Conservation (phyloP, 495 filamentous ascomycete species). For the Xylaria cubensis region DNA sequence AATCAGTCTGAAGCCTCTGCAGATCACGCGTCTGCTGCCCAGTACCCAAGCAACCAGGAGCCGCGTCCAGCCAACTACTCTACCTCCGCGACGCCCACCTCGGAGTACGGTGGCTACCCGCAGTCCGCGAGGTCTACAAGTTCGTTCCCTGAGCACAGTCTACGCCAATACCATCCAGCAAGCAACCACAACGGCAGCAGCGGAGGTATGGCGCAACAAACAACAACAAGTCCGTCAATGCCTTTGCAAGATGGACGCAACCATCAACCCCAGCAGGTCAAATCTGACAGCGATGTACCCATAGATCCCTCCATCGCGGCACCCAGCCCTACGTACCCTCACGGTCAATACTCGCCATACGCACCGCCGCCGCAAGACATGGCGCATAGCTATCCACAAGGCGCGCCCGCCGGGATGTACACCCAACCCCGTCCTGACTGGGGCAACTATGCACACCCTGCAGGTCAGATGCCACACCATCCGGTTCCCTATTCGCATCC, state of each 20-base stretch:
- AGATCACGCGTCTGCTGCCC: slow-evolving; percentile 88
- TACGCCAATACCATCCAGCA: slow-evolving; percentile 72
- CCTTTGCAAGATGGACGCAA: slow-evolving; percentile 76
- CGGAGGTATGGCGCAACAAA: slow-evolving; percentile 91
- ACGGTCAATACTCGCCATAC: slow-evolving; percentile 81
- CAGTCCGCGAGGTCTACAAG: slow-evolving; percentile 75
- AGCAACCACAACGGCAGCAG: slow-evolving; percentile 75
- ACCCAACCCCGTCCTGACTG: slow-evolving; percentile 76
- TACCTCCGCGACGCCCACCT: slow-evolving; percentile 81
- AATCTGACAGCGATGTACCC: slow-evolving; percentile 95
- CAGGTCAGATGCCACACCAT: slow-evolving; percentile 59
- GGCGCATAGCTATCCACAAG: slow-evolving; percentile 70
- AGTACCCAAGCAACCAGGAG: slow-evolving; percentile 76
- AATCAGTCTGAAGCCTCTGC: slow-evolving; percentile 80
- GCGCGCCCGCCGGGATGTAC: slow-evolving; percentile 62
- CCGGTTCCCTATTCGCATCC: slow-evolving; percentile 59
- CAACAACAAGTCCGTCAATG: slow-evolving; percentile 96
- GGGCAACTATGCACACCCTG: slow-evolving; percentile 73
- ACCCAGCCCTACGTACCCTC: slow-evolving; percentile 88
- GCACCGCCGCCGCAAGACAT: slow-evolving; percentile 81
- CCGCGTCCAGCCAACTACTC: slow-evolving; percentile 73
- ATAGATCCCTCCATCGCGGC: slow-evolving; percentile 98
- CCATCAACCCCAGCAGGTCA: slow-evolving; percentile 73
- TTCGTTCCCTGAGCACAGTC: slow-evolving; percentile 79
- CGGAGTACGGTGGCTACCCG: slow-evolving; percentile 85